Evolutionary conservation across 129 eudicot genomes (phyloP).

Genomic region (Ambrosia artemisiifolia): DNA sequence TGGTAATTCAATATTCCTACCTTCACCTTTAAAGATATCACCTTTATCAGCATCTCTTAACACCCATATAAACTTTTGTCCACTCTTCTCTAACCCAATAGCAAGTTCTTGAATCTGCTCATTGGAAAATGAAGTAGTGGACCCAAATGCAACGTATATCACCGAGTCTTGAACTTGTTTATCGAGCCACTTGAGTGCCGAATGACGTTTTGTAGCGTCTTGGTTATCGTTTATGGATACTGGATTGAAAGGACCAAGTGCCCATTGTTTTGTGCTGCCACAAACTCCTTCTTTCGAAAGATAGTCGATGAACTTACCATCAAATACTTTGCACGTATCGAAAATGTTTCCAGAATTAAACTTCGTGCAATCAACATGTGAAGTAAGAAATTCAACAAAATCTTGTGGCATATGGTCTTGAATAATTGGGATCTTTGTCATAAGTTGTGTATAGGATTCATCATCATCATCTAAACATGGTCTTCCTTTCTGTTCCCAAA

Average conservation of each 20-base stretch:
- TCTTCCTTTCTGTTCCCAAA: conserved; percentile 39
- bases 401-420: conserved; percentile 30
- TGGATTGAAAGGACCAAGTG: conserved; percentile 48
- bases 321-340: conserved; percentile 54
- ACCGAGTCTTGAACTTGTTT: conserved; percentile 41
- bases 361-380: not conserved
- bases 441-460: conserved; percentile 1
- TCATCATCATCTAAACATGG: conserved; percentile 31
- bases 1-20: not conserved
- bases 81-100: too few relatives aligned
- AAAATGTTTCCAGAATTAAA: conserved; percentile 42
- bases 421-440: conserved; percentile 20
- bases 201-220: conserved; percentile 13
- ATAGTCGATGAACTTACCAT: conserved; percentile 33
- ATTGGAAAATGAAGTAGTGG: conserved; percentile 28
- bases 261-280: conserved; percentile 42
- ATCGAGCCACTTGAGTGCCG: conserved; percentile 44
- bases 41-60: too few relatives aligned
- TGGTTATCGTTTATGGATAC: not conserved
- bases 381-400: not conserved
- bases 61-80: too few relatives aligned
- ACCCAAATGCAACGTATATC: conserved; percentile 45
- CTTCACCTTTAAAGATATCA: too few relatives aligned
- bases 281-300: conserved; percentile 20
- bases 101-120: not conserved